Evolutionary conservation across 352 stramenopile genomes (phyloP).

Genomic region (Phytophthora europaea): DNA sequence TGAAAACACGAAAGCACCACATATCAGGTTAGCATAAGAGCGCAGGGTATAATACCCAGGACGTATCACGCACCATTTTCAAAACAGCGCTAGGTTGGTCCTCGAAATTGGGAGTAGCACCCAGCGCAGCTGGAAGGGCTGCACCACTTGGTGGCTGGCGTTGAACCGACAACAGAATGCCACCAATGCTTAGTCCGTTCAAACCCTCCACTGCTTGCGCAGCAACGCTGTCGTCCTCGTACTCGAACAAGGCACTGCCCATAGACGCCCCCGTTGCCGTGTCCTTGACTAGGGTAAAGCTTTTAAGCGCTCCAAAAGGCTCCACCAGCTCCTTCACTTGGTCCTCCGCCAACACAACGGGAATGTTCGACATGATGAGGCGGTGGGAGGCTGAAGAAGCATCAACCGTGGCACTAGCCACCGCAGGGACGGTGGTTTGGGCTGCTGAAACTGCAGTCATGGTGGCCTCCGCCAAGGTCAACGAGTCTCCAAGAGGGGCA

Average conservation of each 20-base stretch:
- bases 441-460: slow-evolving; percentile 14
- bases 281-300: slow-evolving; percentile 76
- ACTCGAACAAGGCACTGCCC: slow-evolving; percentile 86
- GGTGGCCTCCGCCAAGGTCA: slow-evolving; percentile 20
- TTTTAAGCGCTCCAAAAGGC: slow-evolving; percentile 82
- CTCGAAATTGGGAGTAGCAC: slow-evolving; percentile 19
- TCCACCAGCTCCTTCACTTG: slow-evolving; percentile 89
- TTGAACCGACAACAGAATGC: slow-evolving; percentile 70
- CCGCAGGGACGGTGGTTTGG: neutral
- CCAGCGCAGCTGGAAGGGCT: slow-evolving; percentile 3
- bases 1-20: slow-evolving; percentile 4
- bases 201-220: slow-evolving; percentile 75
- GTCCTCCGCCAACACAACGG: slow-evolving; percentile 73
- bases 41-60: neutral
- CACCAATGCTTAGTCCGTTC: slow-evolving; percentile 83
- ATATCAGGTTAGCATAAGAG: neutral
- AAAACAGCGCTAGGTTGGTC: slow-evolving; percentile 68
- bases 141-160: slow-evolving; percentile 49
- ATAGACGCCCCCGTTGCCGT: slow-evolving; percentile 54
- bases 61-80: slow-evolving; percentile 68
- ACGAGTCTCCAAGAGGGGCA: slow-evolving; percentile 5
- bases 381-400: slow-evolving; percentile 44
- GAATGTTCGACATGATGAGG: slow-evolving; percentile 88
- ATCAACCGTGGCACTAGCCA: neutral
- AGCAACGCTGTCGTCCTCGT: slow-evolving; percentile 67